A percentile compares a stretch with the other conserved stretches of the same genome.
Conservation (phyloP, 2,329 filamentous ascomycete species). For the Nannizzia gypsea region DNA sequence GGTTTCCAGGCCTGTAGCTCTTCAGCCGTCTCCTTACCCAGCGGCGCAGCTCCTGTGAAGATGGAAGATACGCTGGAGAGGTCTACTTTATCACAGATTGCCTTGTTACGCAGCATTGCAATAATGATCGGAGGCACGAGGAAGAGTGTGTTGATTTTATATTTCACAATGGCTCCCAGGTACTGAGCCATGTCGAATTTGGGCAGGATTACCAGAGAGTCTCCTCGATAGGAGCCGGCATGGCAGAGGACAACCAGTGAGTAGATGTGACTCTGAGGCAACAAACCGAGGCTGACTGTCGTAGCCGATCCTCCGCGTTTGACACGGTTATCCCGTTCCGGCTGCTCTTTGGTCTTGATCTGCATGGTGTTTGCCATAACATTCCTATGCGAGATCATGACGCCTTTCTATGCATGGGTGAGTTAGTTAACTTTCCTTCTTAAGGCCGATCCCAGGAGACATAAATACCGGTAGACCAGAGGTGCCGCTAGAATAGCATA, state of each 20-base stretch:
- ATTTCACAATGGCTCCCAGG: slow-evolving; percentile 52
- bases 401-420: slow-evolving; percentile 53
- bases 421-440: neutral
- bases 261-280: slow-evolving; percentile 76
- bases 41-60: slow-evolving; percentile 66
- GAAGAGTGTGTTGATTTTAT: slow-evolving; percentile 56
- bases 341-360: slow-evolving; percentile 41
- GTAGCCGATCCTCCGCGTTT: slow-evolving; percentile 36
- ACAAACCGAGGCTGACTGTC: slow-evolving; percentile 53
- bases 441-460: neutral
- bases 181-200: slow-evolving; percentile 63
- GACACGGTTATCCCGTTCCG: slow-evolving; percentile 18
- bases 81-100: slow-evolving; percentile 54
- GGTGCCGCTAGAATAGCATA: slow-evolving; percentile 72
- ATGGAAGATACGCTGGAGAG: slow-evolving; percentile 53
- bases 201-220: slow-evolving; percentile 56
- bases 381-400: slow-evolving; percentile 70
- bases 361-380: slow-evolving; percentile 67
- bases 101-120: slow-evolving; percentile 54
- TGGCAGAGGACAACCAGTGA: slow-evolving; percentile 60
- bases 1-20: slow-evolving; percentile 53
- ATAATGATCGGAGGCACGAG: slow-evolving; percentile 75
- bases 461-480: slow-evolving; percentile 58
- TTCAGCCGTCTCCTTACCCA: slow-evolving; percentile 59
- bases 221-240: slow-evolving; percentile 55